Evolutionary conservation across 2,329 filamentous ascomycete species (phyloP).

Genomic region (Zalaria sp.): DNA sequence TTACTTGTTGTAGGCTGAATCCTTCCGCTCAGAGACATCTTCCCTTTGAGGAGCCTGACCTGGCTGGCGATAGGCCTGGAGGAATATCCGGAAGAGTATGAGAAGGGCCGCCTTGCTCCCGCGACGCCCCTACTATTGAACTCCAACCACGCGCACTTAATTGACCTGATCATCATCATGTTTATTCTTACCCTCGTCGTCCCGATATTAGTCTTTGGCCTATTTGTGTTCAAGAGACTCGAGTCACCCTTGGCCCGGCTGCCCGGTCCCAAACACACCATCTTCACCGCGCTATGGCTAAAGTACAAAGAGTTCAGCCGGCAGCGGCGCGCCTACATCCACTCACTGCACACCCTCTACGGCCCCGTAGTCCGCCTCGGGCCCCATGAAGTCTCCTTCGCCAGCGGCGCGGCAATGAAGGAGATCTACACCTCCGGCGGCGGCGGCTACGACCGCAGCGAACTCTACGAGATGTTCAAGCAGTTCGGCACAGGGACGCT

Average conservation of each 20-base stretch:
- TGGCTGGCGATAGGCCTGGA: no score
- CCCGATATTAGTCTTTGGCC: not conserved
- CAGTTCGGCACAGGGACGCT: slow-evolving; percentile 6
- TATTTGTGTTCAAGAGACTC: slow-evolving; percentile 3
- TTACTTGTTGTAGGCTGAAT: no score
- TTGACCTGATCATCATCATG: no score
- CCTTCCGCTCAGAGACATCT: no score
- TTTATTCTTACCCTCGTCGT: no score
- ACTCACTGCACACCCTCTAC: slow-evolving; percentile 20
- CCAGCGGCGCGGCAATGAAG: slow-evolving; percentile 13
- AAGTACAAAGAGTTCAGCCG: slow-evolving; percentile 23
- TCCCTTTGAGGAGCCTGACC: no score
- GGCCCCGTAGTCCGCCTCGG: slow-evolving; percentile 15
- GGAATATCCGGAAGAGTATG: no score
- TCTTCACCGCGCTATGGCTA: slow-evolving; percentile 14
- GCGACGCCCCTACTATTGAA: no score
- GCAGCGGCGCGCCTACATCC: slow-evolving; percentile 23
- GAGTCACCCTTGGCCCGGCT: slow-evolving; percentile 12
- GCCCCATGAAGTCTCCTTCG: slow-evolving; percentile 16
- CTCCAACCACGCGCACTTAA: no score
- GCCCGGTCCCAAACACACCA: slow-evolving; percentile 15
- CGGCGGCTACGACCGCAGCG: slow-evolving; percentile 13
- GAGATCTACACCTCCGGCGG: slow-evolving; percentile 15
- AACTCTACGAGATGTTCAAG: slow-evolving; percentile 9
- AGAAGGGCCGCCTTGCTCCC: no score